phyloP scores from a whole-genome alignment of 208 protist species.

The Spongospora subterranea region DNA sequence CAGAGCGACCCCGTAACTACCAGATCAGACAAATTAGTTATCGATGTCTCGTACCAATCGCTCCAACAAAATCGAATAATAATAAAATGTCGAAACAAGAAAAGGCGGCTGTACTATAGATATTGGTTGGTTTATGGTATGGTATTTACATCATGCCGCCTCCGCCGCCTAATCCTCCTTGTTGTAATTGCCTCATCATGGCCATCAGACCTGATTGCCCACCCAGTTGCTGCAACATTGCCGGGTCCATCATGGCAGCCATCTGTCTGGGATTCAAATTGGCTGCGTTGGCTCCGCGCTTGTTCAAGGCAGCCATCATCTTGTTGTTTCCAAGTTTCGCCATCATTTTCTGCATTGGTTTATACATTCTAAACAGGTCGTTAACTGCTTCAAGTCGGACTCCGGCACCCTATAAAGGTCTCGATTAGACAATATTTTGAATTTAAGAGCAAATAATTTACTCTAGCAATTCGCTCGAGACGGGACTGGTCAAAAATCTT shows the following conservation, averaged over 20 bases:
- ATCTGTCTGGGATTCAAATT: slow-evolving; percentile 46
- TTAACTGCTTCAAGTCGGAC: not conserved
- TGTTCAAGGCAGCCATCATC: slow-evolving; percentile 30
- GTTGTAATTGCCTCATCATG: slow-evolving; percentile 48
- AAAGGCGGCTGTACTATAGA: not conserved
- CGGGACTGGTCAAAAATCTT: slow-evolving; percentile 51
- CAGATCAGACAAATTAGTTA: too few species aligned
- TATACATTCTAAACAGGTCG: slow-evolving; percentile 55
- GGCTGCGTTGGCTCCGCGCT: not conserved
- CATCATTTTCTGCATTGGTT: slow-evolving; percentile 57
- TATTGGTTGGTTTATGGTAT: not conserved
- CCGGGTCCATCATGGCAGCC: slow-evolving; percentile 41
- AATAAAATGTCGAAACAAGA: not conserved
- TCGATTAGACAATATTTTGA: not conserved
- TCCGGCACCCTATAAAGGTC: not conserved
- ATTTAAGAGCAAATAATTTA: not conserved
- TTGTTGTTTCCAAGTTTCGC: slow-evolving; percentile 48
- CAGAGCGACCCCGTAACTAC: too few species aligned
- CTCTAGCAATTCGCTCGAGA: slow-evolving; percentile 11
- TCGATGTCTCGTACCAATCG: too few species aligned
- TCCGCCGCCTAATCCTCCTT: not conserved
- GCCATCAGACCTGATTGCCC: not conserved
- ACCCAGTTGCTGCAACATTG: slow-evolving; percentile 28
- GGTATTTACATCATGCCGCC: not conserved
- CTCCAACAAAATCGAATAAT: too few species aligned